Evolutionary conservation across 129 eudicot genomes (phyloP).

Genomic region (Saposhnikovia divaricata): DNA sequence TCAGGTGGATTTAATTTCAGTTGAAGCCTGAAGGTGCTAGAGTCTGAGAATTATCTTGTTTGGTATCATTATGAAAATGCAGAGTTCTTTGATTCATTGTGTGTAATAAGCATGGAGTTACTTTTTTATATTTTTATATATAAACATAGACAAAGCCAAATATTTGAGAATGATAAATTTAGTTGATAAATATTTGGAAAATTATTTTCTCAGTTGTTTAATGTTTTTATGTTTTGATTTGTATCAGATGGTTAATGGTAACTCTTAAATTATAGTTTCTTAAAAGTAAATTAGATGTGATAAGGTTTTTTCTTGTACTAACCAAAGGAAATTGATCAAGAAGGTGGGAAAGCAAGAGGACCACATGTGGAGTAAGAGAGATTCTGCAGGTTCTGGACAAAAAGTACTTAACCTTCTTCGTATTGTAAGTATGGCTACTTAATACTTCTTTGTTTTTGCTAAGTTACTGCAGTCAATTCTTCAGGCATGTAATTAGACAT

Average conservation of each 20-base stretch:
- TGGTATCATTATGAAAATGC: not conserved
- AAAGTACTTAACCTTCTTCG: conserved; percentile 69
- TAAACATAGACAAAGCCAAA: not conserved
- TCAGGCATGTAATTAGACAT: too few species aligned
- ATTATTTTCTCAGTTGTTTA: too few species aligned
- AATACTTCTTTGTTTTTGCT: not conserved
- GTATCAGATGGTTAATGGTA: not conserved
- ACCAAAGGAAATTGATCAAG: conserved; percentile 38
- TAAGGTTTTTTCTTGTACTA: conserved; percentile 7
- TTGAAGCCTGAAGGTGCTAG: conserved; percentile 24
- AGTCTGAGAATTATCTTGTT: not conserved
- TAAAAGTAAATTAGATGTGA: not conserved
- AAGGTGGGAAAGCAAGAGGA: conserved; percentile 61
- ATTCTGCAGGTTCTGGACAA: conserved; percentile 68
- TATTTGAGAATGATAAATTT: not conserved
- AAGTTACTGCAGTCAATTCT: too few species aligned
- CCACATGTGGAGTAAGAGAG: conserved; percentile 75
- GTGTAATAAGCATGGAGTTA: not conserved
- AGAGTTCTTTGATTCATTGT: not conserved
- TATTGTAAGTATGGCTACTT: conserved; percentile 34
- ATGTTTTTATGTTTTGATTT: not conserved
- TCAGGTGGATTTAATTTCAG: conserved; percentile 77
- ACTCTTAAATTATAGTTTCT: not conserved
- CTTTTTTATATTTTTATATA: too few species aligned
- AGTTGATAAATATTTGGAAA: too few species aligned